Conservation (phyloP, 2,329 filamentous ascomycete genomes). For the Paraphoma chrysanthemicola region DNA sequence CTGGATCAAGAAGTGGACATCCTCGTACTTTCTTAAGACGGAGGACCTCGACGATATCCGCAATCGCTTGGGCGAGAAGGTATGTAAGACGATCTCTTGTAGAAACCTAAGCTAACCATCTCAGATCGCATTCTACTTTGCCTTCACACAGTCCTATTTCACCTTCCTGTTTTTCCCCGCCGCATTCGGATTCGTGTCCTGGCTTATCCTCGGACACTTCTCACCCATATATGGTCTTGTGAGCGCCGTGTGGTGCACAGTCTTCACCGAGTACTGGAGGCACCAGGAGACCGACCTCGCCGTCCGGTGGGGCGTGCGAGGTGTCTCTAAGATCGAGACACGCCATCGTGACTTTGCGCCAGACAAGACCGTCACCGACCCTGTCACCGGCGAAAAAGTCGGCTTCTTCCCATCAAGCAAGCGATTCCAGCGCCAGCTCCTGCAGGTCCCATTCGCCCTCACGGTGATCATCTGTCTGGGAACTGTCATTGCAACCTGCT, state of each 20-base stretch:
- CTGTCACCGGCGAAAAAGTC: conserved; percentile 79
- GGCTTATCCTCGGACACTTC: conserved; percentile 84
- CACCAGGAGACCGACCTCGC: conserved; percentile 87
- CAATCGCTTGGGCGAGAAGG: conserved; percentile 59
- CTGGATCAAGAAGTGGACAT: conserved; percentile 61
- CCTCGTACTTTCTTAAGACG: conserved; percentile 53
- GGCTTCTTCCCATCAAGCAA: conserved; percentile 78
- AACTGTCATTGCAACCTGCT: conserved; percentile 82
- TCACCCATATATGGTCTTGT: conserved; percentile 80
- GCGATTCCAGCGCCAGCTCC: conserved; percentile 76
- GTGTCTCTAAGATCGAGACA: conserved; percentile 81
- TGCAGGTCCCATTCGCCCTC: conserved; percentile 85
- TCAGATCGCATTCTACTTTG: conserved; percentile 90
- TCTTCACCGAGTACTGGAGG: conserved; percentile 97
- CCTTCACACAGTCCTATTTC: conserved; percentile 91
- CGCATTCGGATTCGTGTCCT: conserved; percentile 75
- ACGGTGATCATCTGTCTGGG: conserved; percentile 76
- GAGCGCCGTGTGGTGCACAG: conserved; percentile 81
- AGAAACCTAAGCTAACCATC: conserved; percentile 17
- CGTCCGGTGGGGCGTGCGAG: conserved; percentile 86
- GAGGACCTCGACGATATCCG: conserved; percentile 60
- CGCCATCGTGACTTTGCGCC: conserved; percentile 79
- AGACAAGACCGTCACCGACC: conserved; percentile 78
- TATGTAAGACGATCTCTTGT: conserved; percentile 2
- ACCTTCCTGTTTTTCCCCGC: conserved; percentile 84